phyloP scores from a whole-genome alignment of 305 asterid species.

The Striga hermonthica region DNA sequence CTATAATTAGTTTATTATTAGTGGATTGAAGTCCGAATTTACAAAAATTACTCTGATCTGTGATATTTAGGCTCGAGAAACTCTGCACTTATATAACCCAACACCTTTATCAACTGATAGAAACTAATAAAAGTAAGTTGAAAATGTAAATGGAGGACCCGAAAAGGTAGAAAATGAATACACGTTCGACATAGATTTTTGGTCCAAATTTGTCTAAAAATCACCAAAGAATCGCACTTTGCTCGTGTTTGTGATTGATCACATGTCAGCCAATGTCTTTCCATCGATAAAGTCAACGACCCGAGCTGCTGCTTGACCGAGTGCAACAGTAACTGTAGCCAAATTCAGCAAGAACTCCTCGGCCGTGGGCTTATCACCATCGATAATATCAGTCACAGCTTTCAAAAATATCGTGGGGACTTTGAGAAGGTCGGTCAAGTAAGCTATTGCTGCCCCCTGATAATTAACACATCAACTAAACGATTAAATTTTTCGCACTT shows the following conservation, averaged over 20 bases:
- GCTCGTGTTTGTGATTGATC: conserved; percentile 30
- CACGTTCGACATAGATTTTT: no score
- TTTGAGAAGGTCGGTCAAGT: conserved; percentile 80
- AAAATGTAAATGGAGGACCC: no score
- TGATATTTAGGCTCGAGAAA: no score
- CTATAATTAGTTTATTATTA: no score
- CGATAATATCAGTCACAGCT: conserved; percentile 90
- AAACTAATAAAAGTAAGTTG: no score
- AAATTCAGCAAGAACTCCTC: conserved; percentile 84
- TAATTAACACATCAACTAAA: background rate
- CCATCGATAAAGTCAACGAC: conserved; percentile 73
- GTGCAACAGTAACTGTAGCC: conserved; percentile 75
- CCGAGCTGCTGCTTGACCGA: conserved; percentile 60
- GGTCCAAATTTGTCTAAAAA: no score
- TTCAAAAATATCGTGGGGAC: conserved; percentile 77
- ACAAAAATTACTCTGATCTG: no score
- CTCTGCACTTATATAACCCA: no score
- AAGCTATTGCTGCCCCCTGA: conserved; percentile 96
- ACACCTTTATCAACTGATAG: no score
- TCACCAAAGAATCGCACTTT: no score
- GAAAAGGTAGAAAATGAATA: no score
- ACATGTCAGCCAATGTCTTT: conserved; percentile 62
- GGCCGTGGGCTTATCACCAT: conserved; percentile 87
- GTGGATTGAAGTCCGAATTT: no score
- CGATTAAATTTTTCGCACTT: background rate